Conservation (phyloP, 177 flowering plant genomes). For the Vitis hybrid region DNA sequence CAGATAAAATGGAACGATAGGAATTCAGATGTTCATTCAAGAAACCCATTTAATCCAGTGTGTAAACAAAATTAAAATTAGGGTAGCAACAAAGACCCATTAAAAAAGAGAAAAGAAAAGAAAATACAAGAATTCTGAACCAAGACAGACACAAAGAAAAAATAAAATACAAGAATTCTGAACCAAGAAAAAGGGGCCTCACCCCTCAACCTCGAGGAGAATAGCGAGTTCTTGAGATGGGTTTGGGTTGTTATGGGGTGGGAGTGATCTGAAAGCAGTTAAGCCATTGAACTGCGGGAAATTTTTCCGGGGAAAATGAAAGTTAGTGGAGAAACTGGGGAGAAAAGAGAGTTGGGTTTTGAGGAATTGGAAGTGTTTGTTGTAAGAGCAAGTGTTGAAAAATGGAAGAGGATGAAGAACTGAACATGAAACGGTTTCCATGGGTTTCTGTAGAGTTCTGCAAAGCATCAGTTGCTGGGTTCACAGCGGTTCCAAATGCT, state of each 20-base stretch:
- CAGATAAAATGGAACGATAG: neutral
- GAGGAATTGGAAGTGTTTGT: neutral
- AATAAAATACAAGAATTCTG: neutral
- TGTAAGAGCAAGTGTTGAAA: neutral
- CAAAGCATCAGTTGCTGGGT: too few species aligned
- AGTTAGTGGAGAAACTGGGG: conserved; percentile 15
- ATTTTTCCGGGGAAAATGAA: conserved; percentile 9
- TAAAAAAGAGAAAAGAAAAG: neutral
- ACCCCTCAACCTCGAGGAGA: conserved; percentile 74
- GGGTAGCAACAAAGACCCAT: neutral
- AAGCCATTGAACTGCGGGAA: conserved; percentile 10
- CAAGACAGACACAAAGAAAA: neutral
- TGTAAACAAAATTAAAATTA: neutral
- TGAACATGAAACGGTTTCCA: conserved; percentile 23
- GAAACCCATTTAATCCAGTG: neutral
- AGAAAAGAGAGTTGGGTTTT: neutral
- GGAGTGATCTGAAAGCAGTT: conserved; percentile 16
- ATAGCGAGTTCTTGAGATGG: conserved; percentile 42
- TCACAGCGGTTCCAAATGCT: too few species aligned
- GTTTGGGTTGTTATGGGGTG: conserved; percentile 13
- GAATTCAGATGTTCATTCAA: neutral
- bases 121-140: neutral
- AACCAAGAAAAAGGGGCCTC: neutral
- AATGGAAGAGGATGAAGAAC: conserved; percentile 9
- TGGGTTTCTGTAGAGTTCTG: neutral